phyloP scores from a whole-genome alignment of 2,329 filamentous ascomycete genomes.

The Hypoxylon sp. region DNA sequence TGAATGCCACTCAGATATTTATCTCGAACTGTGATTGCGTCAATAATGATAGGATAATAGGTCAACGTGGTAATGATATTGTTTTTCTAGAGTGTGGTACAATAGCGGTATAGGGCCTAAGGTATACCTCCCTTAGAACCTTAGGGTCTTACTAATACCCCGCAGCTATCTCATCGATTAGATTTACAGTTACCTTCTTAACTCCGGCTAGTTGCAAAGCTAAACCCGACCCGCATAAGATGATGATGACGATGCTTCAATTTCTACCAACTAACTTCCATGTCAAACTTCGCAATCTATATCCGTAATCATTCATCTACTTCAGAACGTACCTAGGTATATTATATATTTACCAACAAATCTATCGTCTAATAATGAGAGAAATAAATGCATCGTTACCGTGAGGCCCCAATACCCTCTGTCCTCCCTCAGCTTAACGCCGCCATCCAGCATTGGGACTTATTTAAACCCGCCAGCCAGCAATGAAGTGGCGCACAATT shows the following conservation, averaged over 20 bases:
- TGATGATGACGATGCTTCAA: too few species aligned
- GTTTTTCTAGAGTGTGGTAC: too few species aligned
- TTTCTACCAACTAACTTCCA: too few species aligned
- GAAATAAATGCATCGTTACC: background rate
- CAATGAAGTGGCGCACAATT: background rate
- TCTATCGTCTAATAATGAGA: background rate
- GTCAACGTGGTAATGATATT: too few species aligned
- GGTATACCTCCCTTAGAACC: background rate
- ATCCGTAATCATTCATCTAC: too few species aligned
- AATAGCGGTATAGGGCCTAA: background rate
- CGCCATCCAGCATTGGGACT: too few species aligned
- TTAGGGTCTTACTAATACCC: slow-evolving; percentile 37
- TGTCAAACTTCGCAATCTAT: too few species aligned
- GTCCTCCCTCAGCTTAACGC: background rate
- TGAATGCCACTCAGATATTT: slow-evolving; percentile 7
- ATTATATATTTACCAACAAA: too few species aligned
- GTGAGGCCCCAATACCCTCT: background rate
- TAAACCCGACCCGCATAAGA: background rate
- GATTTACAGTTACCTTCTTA: slow-evolving; percentile 9
- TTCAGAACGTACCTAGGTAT: too few species aligned
- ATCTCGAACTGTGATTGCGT: slow-evolving; percentile 30
- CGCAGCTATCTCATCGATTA: slow-evolving; percentile 35
- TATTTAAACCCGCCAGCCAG: background rate
- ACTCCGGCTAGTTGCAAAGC: background rate
- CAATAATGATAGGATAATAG: slow-evolving; percentile 4